phyloP scores from a whole-genome alignment of 768 basidiomycete species.

The Tricholoma hemisulphureum region DNA sequence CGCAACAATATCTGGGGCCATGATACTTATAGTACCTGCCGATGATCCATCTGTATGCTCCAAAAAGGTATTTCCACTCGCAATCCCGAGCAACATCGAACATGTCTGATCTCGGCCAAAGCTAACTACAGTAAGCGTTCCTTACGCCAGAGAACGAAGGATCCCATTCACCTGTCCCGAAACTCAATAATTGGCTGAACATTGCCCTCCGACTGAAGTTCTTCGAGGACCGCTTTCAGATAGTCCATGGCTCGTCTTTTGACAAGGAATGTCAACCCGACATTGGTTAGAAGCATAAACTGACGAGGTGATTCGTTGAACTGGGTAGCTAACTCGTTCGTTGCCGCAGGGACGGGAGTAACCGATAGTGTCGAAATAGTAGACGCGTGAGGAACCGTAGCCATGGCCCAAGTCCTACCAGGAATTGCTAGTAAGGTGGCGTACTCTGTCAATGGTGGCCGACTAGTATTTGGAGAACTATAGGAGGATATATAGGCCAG shows the following conservation, averaged over 20 bases:
- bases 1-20: constrained; percentile 61
- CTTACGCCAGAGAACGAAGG: not conserved
- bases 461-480: constrained; percentile 31
- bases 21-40: constrained; percentile 45
- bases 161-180: constrained; percentile 60
- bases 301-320: constrained; percentile 71
- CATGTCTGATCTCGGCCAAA: constrained; percentile 92
- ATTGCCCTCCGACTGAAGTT: constrained; percentile 72
- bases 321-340: constrained; percentile 82
- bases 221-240: constrained; percentile 77
- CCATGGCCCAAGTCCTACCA: constrained; percentile 84
- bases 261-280: constrained; percentile 75
- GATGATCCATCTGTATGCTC: constrained; percentile 51
- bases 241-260: constrained; percentile 87
- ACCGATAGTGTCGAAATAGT: constrained; percentile 30
- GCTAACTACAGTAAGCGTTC: constrained; percentile 38
- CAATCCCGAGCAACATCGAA: constrained; percentile 85
- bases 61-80: constrained; percentile 80
- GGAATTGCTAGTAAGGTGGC: constrained; percentile 76
- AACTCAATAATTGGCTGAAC: constrained; percentile 81
- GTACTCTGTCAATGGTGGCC: constrained; percentile 73
- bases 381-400: constrained; percentile 43
- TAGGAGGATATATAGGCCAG: constrained; percentile 32
- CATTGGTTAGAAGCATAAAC: constrained; percentile 87
- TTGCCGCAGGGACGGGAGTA: constrained; percentile 52